Evolutionary conservation across 371 early-diverging fungal species (phyloP).

Genomic region (Lichtheimia ramosa): DNA sequence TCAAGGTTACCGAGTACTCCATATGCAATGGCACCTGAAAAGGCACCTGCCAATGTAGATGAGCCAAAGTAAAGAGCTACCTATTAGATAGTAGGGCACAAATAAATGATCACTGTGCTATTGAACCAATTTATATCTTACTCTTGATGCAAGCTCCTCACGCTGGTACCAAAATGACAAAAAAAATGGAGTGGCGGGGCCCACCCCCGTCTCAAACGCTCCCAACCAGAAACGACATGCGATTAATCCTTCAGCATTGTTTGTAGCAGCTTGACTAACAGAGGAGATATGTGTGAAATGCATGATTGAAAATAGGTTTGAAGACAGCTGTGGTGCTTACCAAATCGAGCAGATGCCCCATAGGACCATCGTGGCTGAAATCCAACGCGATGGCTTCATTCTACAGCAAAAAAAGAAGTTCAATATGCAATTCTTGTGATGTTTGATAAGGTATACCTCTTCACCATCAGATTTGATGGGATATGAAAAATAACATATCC

Average conservation of each 20-base stretch:
- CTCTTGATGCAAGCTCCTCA: constrained; percentile 36
- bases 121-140: constrained; percentile 4
- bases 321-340: constrained; percentile 14
- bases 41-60: constrained; percentile 48
- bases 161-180: constrained; percentile 48
- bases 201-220: constrained; percentile 41
- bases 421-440: too few species aligned
- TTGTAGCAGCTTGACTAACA: constrained; percentile 49
- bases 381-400: constrained; percentile 35
- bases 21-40: constrained; percentile 49
- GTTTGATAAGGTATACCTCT: constrained; percentile 8
- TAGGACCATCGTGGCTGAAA: constrained; percentile 37
- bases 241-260: constrained; percentile 48
- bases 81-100: too few species aligned
- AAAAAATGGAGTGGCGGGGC: constrained; percentile 35
- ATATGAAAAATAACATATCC: constrained; percentile 30
- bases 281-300: neutral
- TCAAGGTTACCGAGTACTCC: constrained; percentile 26
- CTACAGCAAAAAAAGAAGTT: constrained; percentile 5
- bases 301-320: neutral
- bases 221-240: constrained; percentile 66
- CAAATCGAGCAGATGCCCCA: constrained; percentile 45
- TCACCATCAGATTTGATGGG: constrained; percentile 29
- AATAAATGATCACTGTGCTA: too few species aligned
- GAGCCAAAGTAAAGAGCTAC: constrained; percentile 42